phyloP scores from a whole-genome alignment of 2,329 filamentous ascomycete species.

The Aspergillus pseudotamarii region DNA sequence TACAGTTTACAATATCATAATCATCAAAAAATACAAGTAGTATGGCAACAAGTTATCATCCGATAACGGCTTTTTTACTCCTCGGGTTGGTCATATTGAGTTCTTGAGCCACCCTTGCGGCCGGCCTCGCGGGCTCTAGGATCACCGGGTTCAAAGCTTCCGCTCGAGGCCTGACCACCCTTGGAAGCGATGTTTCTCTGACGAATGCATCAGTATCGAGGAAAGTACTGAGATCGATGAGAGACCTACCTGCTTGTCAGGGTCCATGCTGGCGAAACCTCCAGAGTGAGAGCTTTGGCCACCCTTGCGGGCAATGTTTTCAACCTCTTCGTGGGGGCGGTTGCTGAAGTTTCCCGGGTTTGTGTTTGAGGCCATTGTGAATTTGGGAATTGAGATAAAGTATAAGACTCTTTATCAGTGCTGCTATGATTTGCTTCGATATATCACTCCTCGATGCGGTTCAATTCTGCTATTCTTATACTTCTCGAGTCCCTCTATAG shows the following conservation, averaged over 20 bases:
- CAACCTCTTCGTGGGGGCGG: slow-evolving; percentile 50
- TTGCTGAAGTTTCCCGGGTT: slow-evolving; percentile 48
- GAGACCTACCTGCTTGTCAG: slow-evolving; percentile 32
- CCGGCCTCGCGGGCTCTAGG: slow-evolving; percentile 57
- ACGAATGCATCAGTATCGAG: not conserved
- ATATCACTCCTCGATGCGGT: not conserved
- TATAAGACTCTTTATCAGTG: not conserved
- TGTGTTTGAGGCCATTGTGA: slow-evolving; percentile 23
- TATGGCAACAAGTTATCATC: not conserved
- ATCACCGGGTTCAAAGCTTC: slow-evolving; percentile 56
- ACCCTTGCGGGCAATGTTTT: slow-evolving; percentile 43
- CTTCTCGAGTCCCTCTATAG: not conserved
- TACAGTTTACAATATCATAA: not conserved
- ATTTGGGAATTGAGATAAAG: not conserved
- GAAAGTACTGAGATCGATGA: not conserved
- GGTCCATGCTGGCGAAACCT: slow-evolving; percentile 34
- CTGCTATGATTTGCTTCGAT: not conserved
- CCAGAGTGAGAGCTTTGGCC: slow-evolving; percentile 34
- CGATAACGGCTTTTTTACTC: not conserved
- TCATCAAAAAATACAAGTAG: not conserved
- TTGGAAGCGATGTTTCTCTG: slow-evolving; percentile 59
- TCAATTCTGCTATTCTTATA: not conserved
- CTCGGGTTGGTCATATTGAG: slow-evolving; percentile 9
- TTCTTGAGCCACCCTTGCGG: slow-evolving; percentile 50
- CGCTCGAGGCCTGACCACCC: slow-evolving; percentile 56